A percentile compares a stretch with the other conserved stretches of the same genome.
Evolutionary conservation across 2,329 filamentous ascomycete genomes (phyloP).

Genomic region (Xylariomycetidae sp.): DNA sequence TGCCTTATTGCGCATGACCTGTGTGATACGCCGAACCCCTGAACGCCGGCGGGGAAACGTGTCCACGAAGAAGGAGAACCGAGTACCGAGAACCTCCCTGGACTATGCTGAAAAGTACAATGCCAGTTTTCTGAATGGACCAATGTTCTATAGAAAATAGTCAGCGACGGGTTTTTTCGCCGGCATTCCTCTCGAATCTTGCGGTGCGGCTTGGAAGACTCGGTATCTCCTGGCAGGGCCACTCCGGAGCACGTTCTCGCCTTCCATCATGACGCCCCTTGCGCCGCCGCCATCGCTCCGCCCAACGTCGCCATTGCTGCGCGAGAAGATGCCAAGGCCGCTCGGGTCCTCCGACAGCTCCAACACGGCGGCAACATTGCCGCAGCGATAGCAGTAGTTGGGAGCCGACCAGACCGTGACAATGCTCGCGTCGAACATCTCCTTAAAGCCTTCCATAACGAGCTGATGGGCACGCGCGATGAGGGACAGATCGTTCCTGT

Average conservation of each 20-base stretch:
- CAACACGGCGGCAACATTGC: constrained; percentile 90
- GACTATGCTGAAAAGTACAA: too few relatives aligned
- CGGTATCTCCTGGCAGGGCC: constrained; percentile 87
- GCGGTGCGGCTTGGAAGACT: constrained; percentile 93
- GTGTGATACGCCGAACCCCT: too few relatives aligned
- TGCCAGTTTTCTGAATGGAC: too few relatives aligned
- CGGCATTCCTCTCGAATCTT: constrained; percentile 95
- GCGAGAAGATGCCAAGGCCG: constrained; percentile 63
- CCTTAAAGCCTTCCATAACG: constrained; percentile 99
- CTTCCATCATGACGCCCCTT: constrained; percentile 43
- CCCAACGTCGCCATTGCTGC: constrained; percentile 65
- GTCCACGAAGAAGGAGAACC: too few relatives aligned
- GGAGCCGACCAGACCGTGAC: constrained; percentile 98
- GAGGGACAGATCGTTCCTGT: constrained; percentile 84
- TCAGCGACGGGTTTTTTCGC: constrained; percentile 97
- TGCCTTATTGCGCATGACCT: too few relatives aligned
- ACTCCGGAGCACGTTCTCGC: constrained; percentile 36
- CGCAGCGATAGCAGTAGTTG: constrained; percentile 94
- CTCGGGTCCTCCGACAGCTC: constrained; percentile 84
- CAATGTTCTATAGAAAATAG: constrained; percentile 73
- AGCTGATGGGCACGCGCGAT: constrained; percentile 94
- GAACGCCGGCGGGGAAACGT: too few relatives aligned
- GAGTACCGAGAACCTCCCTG: too few relatives aligned
- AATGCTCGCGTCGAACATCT: constrained; percentile 95
- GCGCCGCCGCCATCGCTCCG: constrained; percentile 39